Percentiles rank a stretch among this genome's conserved stretches.
Conservation (phyloP, 495 filamentous ascomycete species). For the Patellaria atrata region DNA sequence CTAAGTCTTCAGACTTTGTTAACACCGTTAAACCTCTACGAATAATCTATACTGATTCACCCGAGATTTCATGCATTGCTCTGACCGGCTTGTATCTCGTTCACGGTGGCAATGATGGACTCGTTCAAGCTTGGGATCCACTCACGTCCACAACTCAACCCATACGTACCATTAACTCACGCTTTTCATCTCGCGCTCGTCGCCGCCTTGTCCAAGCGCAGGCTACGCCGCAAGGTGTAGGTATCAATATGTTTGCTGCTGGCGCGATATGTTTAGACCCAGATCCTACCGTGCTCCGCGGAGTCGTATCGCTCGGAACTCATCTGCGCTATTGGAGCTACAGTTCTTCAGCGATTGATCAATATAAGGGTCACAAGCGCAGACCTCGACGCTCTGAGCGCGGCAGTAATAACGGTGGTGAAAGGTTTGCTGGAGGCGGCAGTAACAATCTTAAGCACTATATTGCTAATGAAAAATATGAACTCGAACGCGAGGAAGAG, state of each 20-base stretch:
- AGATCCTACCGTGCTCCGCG: constrained; percentile 78
- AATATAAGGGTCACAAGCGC: constrained; percentile 50
- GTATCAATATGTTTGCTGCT: constrained; percentile 68
- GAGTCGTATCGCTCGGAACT: constrained; percentile 74
- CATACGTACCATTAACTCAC: constrained; percentile 77
- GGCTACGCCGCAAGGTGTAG: constrained; percentile 47
- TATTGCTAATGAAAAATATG: constrained; percentile 66
- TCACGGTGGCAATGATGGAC: constrained; percentile 85
- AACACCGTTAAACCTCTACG: constrained; percentile 52
- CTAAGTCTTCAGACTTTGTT: constrained; percentile 34
- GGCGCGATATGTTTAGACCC: constrained; percentile 78
- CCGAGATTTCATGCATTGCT: constrained; percentile 72
- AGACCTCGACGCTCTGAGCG: constrained; percentile 44
- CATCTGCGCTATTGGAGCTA: constrained; percentile 90
- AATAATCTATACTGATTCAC: constrained; percentile 82
- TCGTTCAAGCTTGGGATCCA: constrained; percentile 95
- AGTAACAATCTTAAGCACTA: constrained; percentile 56
- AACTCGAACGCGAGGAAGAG: constrained; percentile 62
- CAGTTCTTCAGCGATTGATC: constrained; percentile 51
- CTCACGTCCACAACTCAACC: constrained; percentile 66
- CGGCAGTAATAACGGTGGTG: constrained; percentile 39
- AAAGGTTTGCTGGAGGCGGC: constrained; percentile 44
- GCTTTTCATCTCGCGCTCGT: constrained; percentile 68
- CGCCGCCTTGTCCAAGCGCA: constrained; percentile 59
- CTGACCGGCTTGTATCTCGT: constrained; percentile 77